A percentile compares a stretch with the other conserved stretches of the same genome.
phyloP scores from a whole-genome alignment of 495 filamentous ascomycete species.

The Melanomma pulvis-pyrius region DNA sequence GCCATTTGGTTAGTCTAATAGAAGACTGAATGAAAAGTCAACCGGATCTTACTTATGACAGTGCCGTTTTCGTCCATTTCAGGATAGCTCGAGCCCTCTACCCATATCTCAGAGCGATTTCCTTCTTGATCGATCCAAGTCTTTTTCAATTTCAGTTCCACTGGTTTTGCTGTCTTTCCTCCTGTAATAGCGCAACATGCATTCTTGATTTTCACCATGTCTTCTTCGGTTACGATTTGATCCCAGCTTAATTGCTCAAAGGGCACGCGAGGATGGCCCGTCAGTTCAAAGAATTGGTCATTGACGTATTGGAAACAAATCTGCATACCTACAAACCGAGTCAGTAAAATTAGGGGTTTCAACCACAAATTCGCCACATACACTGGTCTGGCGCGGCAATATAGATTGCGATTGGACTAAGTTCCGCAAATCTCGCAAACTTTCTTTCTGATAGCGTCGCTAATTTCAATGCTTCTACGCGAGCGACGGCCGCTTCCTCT shows the following conservation, averaged over 20 bases:
- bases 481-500: background rate
- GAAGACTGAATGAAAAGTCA: background rate
- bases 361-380: background rate
- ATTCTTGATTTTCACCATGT: background rate
- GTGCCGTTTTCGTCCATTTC: slow-evolving; percentile 5
- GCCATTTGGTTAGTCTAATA: background rate
- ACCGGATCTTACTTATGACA: background rate
- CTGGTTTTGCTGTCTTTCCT: background rate
- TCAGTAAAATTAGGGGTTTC: background rate
- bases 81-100: slow-evolving; percentile 11
- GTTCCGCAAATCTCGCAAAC: slow-evolving; percentile 13
- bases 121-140: slow-evolving; percentile 16
- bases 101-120: slow-evolving; percentile 3
- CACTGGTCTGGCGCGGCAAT: slow-evolving; percentile 1
- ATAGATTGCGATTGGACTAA: slow-evolving; percentile 10
- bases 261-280: background rate
- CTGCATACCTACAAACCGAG: background rate
- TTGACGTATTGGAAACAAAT: slow-evolving; percentile 21
- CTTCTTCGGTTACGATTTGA: background rate
- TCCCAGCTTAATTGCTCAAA: background rate
- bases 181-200: background rate
- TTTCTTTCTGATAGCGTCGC: slow-evolving; percentile 1
- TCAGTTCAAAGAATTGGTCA: slow-evolving; percentile 11
- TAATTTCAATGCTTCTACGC: slow-evolving; percentile 8
- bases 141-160: slow-evolving; percentile 14